A percentile compares a stretch with the other conserved stretches of the same genome.
Conservation (phyloP, 164 flowering plant species). For the Annona squamosa region DNA sequence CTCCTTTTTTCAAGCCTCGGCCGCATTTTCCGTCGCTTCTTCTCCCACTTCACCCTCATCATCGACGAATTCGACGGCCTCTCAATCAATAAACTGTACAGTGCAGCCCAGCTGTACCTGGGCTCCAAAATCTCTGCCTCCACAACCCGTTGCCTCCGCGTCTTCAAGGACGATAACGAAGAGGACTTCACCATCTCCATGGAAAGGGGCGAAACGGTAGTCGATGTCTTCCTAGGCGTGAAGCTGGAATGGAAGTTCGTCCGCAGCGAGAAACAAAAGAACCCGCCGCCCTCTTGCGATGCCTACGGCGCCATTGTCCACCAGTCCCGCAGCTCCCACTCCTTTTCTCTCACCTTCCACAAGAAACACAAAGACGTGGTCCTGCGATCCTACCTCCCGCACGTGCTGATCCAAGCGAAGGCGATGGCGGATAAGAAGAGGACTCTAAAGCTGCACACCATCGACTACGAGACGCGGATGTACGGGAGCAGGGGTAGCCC, state of each 20-base stretch:
- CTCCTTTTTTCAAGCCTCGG: constrained; percentile 22
- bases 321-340: constrained; percentile 12
- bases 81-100: constrained; percentile 12
- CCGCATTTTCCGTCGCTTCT: constrained; percentile 17
- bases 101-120: constrained; percentile 17
- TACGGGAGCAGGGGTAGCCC: constrained; percentile 4
- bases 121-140: constrained; percentile 6
- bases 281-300: background rate
- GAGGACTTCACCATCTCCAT: constrained; percentile 2
- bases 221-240: constrained; percentile 11
- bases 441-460: constrained; percentile 24
- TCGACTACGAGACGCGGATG: constrained; percentile 5
- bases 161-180: constrained; percentile 4
- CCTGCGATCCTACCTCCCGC: constrained; percentile 29
- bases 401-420: constrained; percentile 19
- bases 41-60: constrained; percentile 27
- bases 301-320: background rate
- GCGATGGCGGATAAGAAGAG: constrained; percentile 19
- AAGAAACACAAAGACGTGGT: constrained; percentile 31
- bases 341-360: constrained; percentile 33
- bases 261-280: background rate
- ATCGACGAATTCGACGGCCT: constrained; percentile 19
- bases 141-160: background rate
- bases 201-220: constrained; percentile 12
- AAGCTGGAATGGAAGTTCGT: constrained; percentile 11